A percentile compares a stretch with the other conserved stretches of the same genome.
Evolutionary conservation across 1,284 basidiomycete genomes (phyloP).

Genomic region (Cutaneotrichosporon sp.): DNA sequence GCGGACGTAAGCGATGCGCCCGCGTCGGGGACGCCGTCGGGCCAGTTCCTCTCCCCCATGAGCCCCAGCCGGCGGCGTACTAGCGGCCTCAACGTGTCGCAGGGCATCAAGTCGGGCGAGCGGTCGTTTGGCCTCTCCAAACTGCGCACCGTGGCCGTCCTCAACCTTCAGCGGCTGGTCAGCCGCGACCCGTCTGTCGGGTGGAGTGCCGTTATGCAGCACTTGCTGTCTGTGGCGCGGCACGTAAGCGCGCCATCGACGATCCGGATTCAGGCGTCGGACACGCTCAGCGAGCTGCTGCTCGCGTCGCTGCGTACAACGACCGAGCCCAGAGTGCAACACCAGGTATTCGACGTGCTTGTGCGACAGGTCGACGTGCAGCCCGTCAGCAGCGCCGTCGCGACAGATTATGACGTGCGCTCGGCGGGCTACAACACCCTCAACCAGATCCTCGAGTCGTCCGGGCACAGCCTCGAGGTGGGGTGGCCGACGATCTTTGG

Average conservation of each 20-base stretch:
- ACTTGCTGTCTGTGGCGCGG: slow-evolving; percentile 65
- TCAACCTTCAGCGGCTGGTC: slow-evolving; percentile 81
- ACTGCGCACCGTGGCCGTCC: slow-evolving; percentile 67
- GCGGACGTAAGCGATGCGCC: slow-evolving; percentile 13
- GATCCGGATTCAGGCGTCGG: slow-evolving; percentile 81
- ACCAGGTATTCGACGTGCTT: slow-evolving; percentile 74
- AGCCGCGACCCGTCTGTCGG: slow-evolving; percentile 71
- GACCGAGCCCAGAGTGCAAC: slow-evolving; percentile 60
- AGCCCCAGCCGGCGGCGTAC: slow-evolving; percentile 57
- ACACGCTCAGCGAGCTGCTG: slow-evolving; percentile 75
- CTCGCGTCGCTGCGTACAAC: slow-evolving; percentile 60
- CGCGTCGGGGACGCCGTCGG: neutral
- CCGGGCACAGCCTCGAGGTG: slow-evolving; percentile 79
- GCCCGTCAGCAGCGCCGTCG: slow-evolving; percentile 34
- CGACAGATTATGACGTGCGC: slow-evolving; percentile 63
- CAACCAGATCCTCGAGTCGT: slow-evolving; percentile 80
- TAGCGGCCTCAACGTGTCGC: slow-evolving; percentile 75
- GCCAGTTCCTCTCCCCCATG: neutral
- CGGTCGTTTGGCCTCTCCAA: slow-evolving; percentile 73
- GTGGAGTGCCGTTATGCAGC: slow-evolving; percentile 73
- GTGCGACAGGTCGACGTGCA: slow-evolving; percentile 63
- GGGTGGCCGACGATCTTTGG: slow-evolving; percentile 93
- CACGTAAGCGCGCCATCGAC: slow-evolving; percentile 63
- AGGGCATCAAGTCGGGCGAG: slow-evolving; percentile 59
- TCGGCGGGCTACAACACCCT: slow-evolving; percentile 81